Percentiles rank a stretch among this genome's conserved stretches.
phyloP scores from a whole-genome alignment of 139 green algal species.

The Micromonas pusilla region DNA sequence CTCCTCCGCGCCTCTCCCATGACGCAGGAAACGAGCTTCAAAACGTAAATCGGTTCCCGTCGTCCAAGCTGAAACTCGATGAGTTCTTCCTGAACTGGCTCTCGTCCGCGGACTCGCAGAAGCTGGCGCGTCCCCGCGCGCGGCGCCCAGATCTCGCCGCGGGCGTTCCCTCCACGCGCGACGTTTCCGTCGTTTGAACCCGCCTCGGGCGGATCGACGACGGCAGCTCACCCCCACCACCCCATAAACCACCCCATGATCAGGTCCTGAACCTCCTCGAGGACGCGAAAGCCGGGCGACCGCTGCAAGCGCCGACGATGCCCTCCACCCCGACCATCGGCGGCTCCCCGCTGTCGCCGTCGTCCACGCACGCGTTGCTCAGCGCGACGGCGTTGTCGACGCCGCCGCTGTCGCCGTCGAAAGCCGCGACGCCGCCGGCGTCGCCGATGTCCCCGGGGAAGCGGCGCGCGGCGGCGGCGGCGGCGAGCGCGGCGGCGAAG shows the following conservation, averaged over 20 bases:
- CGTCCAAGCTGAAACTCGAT: slow-evolving; percentile 86
- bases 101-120: slow-evolving; percentile 74
- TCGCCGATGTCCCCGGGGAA: slow-evolving; percentile 33
- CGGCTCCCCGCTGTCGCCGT: slow-evolving; percentile 35
- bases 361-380: slow-evolving; percentile 33
- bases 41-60: slow-evolving; percentile 29
- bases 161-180: not conserved
- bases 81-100: slow-evolving; percentile 95
- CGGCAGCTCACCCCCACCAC: not conserved
- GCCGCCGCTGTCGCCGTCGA: slow-evolving; percentile 77
- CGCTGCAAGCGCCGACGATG: slow-evolving; percentile 34
- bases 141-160: not conserved
- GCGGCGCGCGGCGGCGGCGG: not conserved
- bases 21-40: not conserved
- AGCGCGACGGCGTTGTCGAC: slow-evolving; percentile 36
- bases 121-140: slow-evolving; percentile 53
- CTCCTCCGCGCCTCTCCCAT: too few relatives aligned
- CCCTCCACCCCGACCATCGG: not conserved
- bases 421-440: slow-evolving; percentile 46
- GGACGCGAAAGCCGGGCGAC: slow-evolving; percentile 65
- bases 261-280: slow-evolving; percentile 61
- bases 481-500: not conserved
- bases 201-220: not conserved
- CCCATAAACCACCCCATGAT: not conserved
- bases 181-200: not conserved